Evolutionary conservation across 306 rosid species (phyloP), one percentile per base, ranked within the genome.

Genomic region (Acacia crassicarpa): DNA sequence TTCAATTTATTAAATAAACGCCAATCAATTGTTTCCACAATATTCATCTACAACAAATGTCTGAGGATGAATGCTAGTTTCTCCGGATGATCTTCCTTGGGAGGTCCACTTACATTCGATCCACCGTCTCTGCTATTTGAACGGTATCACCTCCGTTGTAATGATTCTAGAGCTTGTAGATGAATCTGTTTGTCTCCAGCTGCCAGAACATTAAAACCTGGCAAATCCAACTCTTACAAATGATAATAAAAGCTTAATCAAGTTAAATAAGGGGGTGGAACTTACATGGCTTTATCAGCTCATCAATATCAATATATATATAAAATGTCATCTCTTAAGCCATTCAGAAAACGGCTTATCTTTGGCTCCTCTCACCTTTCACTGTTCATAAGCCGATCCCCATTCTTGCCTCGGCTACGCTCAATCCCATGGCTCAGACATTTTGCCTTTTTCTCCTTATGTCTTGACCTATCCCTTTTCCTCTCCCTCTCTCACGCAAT

Each of bases 141-240:
- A 71, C 67, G 62, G 78, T 59, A 59, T 54, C 89, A 93, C 79
- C 54, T 27, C 97, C 98, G 89, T 67, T 88, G 84, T 79, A 95
- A 86, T 49, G 86, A 89, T 78, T 91, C 90, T 83, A 93, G 78
- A 71, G 98, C 88, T 85, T 91, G 89, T 62, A 82, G 91, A 85
- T 93, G 99, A 88, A 93, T 85, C 79, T 72, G 84, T 80, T 85
- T 88, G 86, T 95, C 97, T 73, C 97, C 98, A 51, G 99, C 97
- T 76, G 98, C 99, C 73, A 91, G 85, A 43, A 95, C 93, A 66
- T 93, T 90, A 86, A 89, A 95, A 86, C 91, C 99, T 95, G 89
- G 33, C 66, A 80, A 56, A 74, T 62, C 45, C 76, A 75, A 54
- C 49, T 44, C 76, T 56, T 45, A 51, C 16, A 75, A 56, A 81